Evolutionary conservation across 2,329 filamentous ascomycete species (phyloP).

Genomic region (Calonectria ilicicola): DNA sequence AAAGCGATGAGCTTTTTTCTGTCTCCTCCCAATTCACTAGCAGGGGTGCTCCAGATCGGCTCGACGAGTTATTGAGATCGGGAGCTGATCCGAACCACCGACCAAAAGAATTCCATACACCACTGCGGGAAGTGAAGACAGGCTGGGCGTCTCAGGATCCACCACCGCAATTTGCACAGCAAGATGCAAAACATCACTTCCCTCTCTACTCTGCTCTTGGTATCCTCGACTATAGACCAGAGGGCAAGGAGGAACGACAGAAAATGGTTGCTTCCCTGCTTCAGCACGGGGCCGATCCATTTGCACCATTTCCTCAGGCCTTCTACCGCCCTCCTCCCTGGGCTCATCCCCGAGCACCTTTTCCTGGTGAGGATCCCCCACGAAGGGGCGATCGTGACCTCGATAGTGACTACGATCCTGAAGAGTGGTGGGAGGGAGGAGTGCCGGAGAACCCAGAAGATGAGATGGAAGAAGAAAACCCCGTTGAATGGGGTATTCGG

Average conservation of each 20-base stretch:
- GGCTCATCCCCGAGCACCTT: neutral
- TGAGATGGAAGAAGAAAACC: neutral
- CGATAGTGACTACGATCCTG: neutral
- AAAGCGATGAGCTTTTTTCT: neutral
- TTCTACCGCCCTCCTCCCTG: neutral
- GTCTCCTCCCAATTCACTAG: neutral
- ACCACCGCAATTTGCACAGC: neutral
- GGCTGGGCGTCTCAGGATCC: neutral
- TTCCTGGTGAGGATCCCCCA: neutral
- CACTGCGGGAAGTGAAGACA: neutral
- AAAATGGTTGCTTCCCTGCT: slow-evolving; percentile 2
- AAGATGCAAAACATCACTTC: neutral
- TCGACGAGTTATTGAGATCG: neutral
- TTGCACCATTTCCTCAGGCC: neutral
- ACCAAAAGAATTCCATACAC: neutral
- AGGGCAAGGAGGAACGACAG: neutral
- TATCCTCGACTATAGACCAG: neutral
- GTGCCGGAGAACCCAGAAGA: neutral
- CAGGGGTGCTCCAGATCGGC: neutral
- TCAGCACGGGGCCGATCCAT: neutral
- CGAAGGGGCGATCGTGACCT: neutral
- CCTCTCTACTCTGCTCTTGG: neutral
- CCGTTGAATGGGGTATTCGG: neutral
- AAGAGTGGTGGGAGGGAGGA: no score
- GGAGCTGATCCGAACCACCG: neutral